phyloP scores from a whole-genome alignment of 495 filamentous ascomycete species.

The Podospora didyma region DNA sequence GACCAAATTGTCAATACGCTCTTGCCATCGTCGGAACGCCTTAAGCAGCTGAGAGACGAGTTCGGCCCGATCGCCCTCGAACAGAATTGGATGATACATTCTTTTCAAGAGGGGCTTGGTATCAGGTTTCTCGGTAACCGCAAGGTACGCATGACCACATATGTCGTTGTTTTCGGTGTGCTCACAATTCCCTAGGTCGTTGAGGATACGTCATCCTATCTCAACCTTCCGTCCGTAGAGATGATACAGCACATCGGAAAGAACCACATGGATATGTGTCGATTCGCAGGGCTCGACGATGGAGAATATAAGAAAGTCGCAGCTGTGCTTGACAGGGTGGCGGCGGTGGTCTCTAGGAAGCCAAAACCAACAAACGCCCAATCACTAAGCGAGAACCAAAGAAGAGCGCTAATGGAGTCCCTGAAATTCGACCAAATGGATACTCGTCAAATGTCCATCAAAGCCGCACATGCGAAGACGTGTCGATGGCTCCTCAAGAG shows the following conservation, averaged over 20 bases:
- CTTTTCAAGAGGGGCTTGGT: conserved; percentile 32
- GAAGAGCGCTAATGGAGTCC: conserved; percentile 20
- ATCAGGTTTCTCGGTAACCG: conserved; percentile 12
- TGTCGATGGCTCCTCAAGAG: conserved; percentile 47
- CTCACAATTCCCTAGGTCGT: conserved; percentile 22
- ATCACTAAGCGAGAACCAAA: conserved; percentile 11
- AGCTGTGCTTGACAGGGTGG: conserved; percentile 7
- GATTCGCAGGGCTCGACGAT: conserved; percentile 32
- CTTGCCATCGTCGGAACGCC: conserved; percentile 27
- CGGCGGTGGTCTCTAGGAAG: background rate
- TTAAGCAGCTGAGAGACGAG: conserved; percentile 27
- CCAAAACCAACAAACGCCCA: background rate
- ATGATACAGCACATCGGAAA: conserved; percentile 24
- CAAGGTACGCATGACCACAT: background rate
- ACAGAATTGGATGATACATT: conserved; percentile 30
- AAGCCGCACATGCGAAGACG: conserved; percentile 37
- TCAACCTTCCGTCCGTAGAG: conserved; percentile 22
- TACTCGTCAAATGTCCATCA: conserved; percentile 33
- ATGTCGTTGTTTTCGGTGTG: too few relatives aligned
- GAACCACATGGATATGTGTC: conserved; percentile 41
- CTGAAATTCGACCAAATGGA: conserved; percentile 38
- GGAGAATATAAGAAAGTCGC: conserved; percentile 18
- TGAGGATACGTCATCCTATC: conserved; percentile 31
- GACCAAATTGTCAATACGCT: conserved; percentile 23
- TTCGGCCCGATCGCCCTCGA: conserved; percentile 24